Conservation (phyloP, 1,284 basidiomycete species). For the Vanrija sp. region DNA sequence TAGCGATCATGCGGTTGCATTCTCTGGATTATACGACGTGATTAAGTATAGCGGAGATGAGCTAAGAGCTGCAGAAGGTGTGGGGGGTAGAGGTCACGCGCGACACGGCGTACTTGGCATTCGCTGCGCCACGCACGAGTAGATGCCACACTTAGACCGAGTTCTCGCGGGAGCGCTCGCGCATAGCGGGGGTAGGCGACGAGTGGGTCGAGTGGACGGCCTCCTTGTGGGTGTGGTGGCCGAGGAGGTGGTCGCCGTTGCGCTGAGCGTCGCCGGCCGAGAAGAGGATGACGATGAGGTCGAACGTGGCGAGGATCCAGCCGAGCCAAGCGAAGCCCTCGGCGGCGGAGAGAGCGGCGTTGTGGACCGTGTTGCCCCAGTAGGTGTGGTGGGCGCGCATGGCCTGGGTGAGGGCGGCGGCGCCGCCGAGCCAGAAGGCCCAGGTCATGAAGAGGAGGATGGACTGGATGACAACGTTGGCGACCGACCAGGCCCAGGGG, state of each 20-base stretch:
- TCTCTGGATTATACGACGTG: too few species aligned
- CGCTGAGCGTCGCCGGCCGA: conserved; percentile 32
- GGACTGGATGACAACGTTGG: conserved; percentile 41
- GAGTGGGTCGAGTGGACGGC: too few species aligned
- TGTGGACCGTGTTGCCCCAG: conserved; percentile 40
- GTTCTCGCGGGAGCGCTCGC: too few species aligned
- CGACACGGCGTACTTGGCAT: too few species aligned
- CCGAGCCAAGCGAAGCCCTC: conserved; percentile 50
- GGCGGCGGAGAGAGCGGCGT: conserved; percentile 40
- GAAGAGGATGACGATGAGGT: conserved; percentile 28
- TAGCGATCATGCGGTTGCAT: too few species aligned
- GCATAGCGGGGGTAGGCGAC: too few species aligned
- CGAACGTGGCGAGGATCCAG: conserved; percentile 44
- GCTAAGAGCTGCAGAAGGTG: too few species aligned
- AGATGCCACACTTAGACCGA: too few species aligned
- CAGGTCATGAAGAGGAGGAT: conserved; percentile 46
- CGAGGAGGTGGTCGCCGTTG: conserved; percentile 38
- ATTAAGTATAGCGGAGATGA: too few species aligned
- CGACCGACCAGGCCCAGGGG: conserved; percentile 23
- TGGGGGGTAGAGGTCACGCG: too few species aligned
- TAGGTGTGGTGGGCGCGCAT: conserved; percentile 41
- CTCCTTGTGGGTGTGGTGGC: conserved; percentile 1
- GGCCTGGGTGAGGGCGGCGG: conserved; percentile 42
- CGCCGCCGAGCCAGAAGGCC: conserved; percentile 48
- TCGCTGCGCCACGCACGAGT: too few species aligned